A percentile compares a stretch with the other conserved stretches of the same genome.
These are phyloP conservation scores for Cucumis sativus DNA, from an alignment of 306 rosid genomes.

Conservation along the genomic window Cucumber_9930_V3 NC_026659.2:21103501-21104000, in stretches of 20 bases:
- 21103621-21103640: too few species aligned
- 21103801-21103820: too few species aligned
- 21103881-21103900: conserved; percentile 27
- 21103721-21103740: background rate
- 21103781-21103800: background rate
- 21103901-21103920: conserved; percentile 22
- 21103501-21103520: background rate
- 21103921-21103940: background rate
- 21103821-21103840: background rate
- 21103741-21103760: background rate
- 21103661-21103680: background rate
- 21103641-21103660: background rate
- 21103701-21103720: background rate
- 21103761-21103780: background rate
- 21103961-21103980: conserved; percentile 53
- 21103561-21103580: background rate
- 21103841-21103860: conserved; percentile 1
- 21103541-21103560: background rate
- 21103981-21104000: conserved; percentile 10
- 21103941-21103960: conserved; percentile 40
- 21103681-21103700: background rate
- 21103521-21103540: too few species aligned
- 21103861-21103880: conserved; percentile 48
- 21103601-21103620: background rate
- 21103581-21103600: background rate